A percentile compares a stretch with the other conserved stretches of the same genome.
These are phyloP conservation scores for Leccinum cinnamomeum DNA, from an alignment of 1,284 basidiomycete species.

Conservation along the genomic window DNA sequence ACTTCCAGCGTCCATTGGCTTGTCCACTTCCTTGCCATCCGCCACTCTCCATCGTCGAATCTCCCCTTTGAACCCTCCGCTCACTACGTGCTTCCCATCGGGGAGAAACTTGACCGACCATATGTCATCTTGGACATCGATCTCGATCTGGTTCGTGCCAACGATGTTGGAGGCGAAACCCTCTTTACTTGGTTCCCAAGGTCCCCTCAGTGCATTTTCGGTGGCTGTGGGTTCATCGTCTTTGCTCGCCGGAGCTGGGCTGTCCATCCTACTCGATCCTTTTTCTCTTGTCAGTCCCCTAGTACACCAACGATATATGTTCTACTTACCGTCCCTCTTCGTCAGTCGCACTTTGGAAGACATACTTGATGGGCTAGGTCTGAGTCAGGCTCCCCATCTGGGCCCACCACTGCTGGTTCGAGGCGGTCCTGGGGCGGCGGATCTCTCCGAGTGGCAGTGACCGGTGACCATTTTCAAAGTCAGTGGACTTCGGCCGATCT, in stretches of 20 bases:
- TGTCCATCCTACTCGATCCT: background rate
- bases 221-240: background rate
- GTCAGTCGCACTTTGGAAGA: background rate
- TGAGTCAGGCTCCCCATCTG: background rate
- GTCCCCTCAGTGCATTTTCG: background rate
- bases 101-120: background rate
- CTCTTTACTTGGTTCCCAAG: background rate
- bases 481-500: too few species aligned
- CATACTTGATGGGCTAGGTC: background rate
- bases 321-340: background rate
- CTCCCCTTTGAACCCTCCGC: background rate
- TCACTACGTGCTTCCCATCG: background rate
- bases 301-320: background rate
- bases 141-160: background rate
- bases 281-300: background rate
- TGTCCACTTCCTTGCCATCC: background rate
- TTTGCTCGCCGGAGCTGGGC: background rate
- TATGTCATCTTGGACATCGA: background rate
- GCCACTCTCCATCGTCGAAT: background rate
- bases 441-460: too few species aligned
- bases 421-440: too few species aligned
- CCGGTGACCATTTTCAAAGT: too few species aligned
- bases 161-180: background rate
- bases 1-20: background rate
- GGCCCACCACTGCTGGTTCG: too few species aligned